These are phyloP conservation scores for Leccinum variicolor DNA, from an alignment of 768 basidiomycete genomes.

Conservation along the genomic window DNA sequence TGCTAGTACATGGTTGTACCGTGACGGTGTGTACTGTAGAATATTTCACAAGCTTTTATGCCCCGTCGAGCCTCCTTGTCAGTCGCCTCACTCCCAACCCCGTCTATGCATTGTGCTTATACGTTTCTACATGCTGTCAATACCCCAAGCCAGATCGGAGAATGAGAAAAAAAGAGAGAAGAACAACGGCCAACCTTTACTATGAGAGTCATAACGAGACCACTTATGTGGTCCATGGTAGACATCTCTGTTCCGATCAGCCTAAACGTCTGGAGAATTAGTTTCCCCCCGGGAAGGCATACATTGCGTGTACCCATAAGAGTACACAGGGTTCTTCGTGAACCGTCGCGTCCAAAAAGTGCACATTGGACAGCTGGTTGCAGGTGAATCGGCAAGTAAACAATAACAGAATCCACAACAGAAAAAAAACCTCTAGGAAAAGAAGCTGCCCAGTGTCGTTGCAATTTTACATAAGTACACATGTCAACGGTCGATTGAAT, in stretches of 20 bases:
- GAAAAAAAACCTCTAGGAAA: neutral
- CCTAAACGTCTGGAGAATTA: slow-evolving; percentile 59
- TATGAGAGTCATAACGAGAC: slow-evolving; percentile 35
- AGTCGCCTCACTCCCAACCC: slow-evolving; percentile 57
- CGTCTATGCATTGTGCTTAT: slow-evolving; percentile 53
- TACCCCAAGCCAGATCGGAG: slow-evolving; percentile 43
- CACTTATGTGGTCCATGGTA: slow-evolving; percentile 42
- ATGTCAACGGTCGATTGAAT: slow-evolving; percentile 2
- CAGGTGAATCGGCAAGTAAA: neutral
- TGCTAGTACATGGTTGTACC: too few species aligned
- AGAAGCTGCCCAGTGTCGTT: neutral
- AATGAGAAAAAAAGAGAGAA: neutral
- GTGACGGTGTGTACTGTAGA: slow-evolving; percentile 24
- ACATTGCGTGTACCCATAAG: slow-evolving; percentile 57
- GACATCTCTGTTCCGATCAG: slow-evolving; percentile 63
- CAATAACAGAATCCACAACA: neutral
- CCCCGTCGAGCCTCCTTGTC: slow-evolving; percentile 61
- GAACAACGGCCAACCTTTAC: slow-evolving; percentile 38
- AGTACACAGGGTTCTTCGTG: slow-evolving; percentile 71
- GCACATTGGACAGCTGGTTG: slow-evolving; percentile 50
- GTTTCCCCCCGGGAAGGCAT: slow-evolving; percentile 49
- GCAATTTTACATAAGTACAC: slow-evolving; percentile 3
- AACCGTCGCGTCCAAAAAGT: slow-evolving; percentile 72
- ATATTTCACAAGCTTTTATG: slow-evolving; percentile 55
- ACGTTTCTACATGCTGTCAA: slow-evolving; percentile 59